phyloP scores from a whole-genome alignment of 2,329 filamentous ascomycete species.

The Verticillium alfalfae region DNA sequence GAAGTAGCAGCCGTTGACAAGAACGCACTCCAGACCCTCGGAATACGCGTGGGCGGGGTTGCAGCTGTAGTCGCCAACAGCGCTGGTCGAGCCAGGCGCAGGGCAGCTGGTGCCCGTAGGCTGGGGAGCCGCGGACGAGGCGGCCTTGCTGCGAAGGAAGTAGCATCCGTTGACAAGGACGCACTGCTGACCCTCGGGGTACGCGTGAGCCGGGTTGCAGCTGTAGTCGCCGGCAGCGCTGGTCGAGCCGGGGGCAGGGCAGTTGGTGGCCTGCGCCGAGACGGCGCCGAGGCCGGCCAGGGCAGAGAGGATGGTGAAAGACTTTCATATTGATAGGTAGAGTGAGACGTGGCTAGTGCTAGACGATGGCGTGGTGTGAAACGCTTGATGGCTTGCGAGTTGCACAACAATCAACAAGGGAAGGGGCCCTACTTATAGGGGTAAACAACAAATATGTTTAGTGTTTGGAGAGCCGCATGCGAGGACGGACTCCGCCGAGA shows the following conservation, averaged over 20 bases:
- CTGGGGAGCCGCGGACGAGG: too few relatives aligned
- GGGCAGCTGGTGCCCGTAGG: too few relatives aligned
- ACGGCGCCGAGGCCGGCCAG: background rate
- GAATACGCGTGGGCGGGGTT: conserved; percentile 14
- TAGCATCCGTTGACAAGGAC: conserved; percentile 8
- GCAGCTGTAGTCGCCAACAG: conserved; percentile 12
- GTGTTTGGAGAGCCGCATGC: background rate
- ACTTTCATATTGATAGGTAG: background rate
- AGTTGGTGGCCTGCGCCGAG: background rate
- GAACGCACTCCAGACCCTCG: conserved; percentile 5
- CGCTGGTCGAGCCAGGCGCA: conserved; percentile 5
- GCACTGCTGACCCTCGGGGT: conserved; percentile 12
- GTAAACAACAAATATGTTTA: background rate
- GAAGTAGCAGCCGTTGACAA: conserved; percentile 5
- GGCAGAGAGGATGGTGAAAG: background rate
- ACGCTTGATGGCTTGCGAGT: background rate
- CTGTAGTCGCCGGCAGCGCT: conserved; percentile 6
- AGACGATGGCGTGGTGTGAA: background rate
- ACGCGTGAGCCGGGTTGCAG: conserved; percentile 10
- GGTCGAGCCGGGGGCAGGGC: background rate
- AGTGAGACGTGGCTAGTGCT: background rate
- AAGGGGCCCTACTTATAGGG: background rate
- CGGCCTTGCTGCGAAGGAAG: too few relatives aligned
- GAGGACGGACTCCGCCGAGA: background rate
- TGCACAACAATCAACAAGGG: background rate